These are phyloP conservation scores for Yueomyces sp. DNA, from an alignment of 1,139 yeast genomes.

Conservation along the genomic window DNA sequence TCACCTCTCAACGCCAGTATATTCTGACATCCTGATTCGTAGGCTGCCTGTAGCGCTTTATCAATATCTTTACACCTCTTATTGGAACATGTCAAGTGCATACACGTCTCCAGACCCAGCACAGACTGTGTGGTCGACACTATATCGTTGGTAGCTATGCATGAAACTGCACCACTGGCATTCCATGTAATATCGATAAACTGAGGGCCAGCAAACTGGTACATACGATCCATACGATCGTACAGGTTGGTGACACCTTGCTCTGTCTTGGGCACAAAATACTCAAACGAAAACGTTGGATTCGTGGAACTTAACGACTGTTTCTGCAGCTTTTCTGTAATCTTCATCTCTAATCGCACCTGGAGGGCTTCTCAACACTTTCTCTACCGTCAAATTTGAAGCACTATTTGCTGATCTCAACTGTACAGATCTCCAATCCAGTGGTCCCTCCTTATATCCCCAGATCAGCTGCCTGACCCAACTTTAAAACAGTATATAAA, in stretches of 20 bases:
- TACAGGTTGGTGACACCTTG: constrained; percentile 94
- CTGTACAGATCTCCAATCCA: too few relatives aligned
- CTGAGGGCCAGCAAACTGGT: constrained; percentile 68
- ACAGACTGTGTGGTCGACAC: constrained; percentile 85
- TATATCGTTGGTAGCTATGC: constrained; percentile 45
- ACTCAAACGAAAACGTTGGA: constrained; percentile 87
- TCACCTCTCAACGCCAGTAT: constrained; percentile 82
- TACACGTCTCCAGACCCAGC: constrained; percentile 91
- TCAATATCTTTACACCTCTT: constrained; percentile 79
- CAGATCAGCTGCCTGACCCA: too few relatives aligned
- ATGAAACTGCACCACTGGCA: constrained; percentile 75
- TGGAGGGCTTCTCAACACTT: too few relatives aligned
- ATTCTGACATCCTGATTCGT: constrained; percentile 86
- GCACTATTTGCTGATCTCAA: too few relatives aligned
- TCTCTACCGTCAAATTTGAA: too few relatives aligned
- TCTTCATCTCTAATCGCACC: constrained; percentile 21
- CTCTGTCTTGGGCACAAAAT: constrained; percentile 94
- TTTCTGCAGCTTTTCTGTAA: constrained; percentile 26
- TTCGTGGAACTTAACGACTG: constrained; percentile 16
- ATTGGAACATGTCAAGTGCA: constrained; percentile 95
- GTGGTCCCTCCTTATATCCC: too few relatives aligned
- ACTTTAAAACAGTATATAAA: too few relatives aligned
- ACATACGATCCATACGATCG: constrained; percentile 97
- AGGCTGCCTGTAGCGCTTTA: constrained; percentile 75
- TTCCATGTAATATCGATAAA: constrained; percentile 97